Evolutionary conservation across 495 filamentous ascomycete species (phyloP), one percentile per base, ranked within the genome.

Genomic region (Penicillium cosmopolitanum): DNA sequence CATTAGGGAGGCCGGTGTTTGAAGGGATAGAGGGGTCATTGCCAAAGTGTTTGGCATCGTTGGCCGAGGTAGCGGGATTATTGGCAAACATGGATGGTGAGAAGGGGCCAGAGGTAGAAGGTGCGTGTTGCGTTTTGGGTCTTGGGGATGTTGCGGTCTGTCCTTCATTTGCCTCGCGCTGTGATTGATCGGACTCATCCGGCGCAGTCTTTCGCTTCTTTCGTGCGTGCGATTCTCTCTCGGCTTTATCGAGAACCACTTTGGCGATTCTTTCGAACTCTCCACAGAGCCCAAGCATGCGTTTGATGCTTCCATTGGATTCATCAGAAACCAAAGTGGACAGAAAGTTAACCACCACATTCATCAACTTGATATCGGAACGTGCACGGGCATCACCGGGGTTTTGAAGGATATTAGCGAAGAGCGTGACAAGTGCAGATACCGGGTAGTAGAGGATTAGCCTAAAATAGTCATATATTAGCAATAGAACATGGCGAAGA

Each of bases 371-470:
- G 9, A 96, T 84, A 72, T 98, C 95, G 8, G 91, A 90, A 15
- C 91, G 87, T 42, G 94, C 92, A 34, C 92, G 88, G 6, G 87
- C 83, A 70, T 98, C 95, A 60, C 91, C 88, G 0, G 96, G 96
- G 61, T 98, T 98, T 70, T 98, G 96, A 4, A 98, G 79, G 55
- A 98, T 95, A 69, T 98, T 97, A 53, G 93, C 95, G 68, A 98
- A 98, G 28, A 98, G 80, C 3, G 95, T 98, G 4, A 98, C 92
- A 12, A 98, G 83, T 11, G 95, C 90, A 3, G 96, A 97, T 15
- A 98, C 93, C 5, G 95, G 95, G 75, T 95, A 98, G 76, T 98
- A 98, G 38, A 98, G 80, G 67, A 97, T 92, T 63, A 98, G 84
- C 93, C 93, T 96, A 40, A 10, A 2, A 8, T 31, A 19, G 51